Base-by-base conservation (phyloP, 306 rosid genomes). In the Cucumis cinereus region DNA sequence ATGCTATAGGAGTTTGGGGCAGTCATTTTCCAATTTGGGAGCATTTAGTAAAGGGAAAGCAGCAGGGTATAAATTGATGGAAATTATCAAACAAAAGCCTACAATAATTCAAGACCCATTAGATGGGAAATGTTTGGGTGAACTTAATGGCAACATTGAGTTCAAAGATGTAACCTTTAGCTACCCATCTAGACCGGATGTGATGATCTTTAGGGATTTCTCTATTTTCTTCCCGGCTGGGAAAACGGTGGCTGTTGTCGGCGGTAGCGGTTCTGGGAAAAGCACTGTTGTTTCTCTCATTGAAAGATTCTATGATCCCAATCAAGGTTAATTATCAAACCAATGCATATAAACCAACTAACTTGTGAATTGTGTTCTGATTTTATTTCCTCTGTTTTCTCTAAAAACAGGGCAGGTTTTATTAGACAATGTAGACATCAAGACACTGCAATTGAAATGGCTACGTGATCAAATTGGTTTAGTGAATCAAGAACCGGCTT, bases 401-500 rank as follows among this genome's bases (percentile, higher is more conserved):
- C 36, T 23, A 54, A 56, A 73, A 60, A 74, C 99, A 95, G 99
- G 99, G 76, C 92, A 85, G 73, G 93, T 92, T 81, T 81, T 95
- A 67, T 77, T 95, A 12, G 99, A 92, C 78, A 88, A 84, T 64
- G 93, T 92, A 77, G 93, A 95, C 86, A 92, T 95, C 22, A 90
- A 82, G 81, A 90, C 96, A 1, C 84, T 95, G 49, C 92, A 95
- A 78, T 78, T 95, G 57, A 91, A 80, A 85, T 92, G 99, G 99
- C 82, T 95, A 3, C 93, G 99, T 0, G 97, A 89, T 87, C 99
- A 95, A 81, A 92, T 95, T 6, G 99, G 98, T 38, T 78, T 95
- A 75, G 99, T 95, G 88, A 95, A 95, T 85, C 99, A 95, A 79
- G 99, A 95, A 70, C 99, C 99, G 23, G 99, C 99, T 5, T 89